Evolutionary conservation across 1,284 basidiomycete genomes (phyloP).

Genomic region (Ceratobasidium sp.): DNA sequence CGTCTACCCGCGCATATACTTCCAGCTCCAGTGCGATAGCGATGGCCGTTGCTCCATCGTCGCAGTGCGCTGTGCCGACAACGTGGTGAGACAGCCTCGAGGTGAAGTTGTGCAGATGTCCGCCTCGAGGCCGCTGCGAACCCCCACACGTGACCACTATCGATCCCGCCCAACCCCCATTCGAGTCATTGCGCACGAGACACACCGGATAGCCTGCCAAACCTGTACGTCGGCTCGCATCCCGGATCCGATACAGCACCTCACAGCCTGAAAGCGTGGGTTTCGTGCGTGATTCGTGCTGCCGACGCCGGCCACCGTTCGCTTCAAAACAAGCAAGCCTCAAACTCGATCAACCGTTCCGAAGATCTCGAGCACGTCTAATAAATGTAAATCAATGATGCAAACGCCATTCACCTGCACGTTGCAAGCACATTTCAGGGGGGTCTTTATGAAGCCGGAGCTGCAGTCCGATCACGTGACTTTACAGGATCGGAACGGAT

Average conservation of each 20-base stretch:
- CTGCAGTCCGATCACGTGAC: conserved; percentile 26
- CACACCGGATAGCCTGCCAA: background rate
- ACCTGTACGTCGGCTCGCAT: background rate
- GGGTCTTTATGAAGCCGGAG: background rate
- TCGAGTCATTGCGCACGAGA: conserved; percentile 27
- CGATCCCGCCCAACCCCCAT: conserved; percentile 10
- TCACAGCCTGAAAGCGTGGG: conserved; percentile 17
- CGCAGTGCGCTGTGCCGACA: conserved; percentile 31
- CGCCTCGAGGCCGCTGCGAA: conserved; percentile 35
- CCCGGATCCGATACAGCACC: conserved; percentile 6
- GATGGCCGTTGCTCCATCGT: conserved; percentile 6
- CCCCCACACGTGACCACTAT: conserved; percentile 19
- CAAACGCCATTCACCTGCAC: conserved; percentile 1
- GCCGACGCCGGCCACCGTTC: background rate
- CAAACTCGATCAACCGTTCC: conserved; percentile 16
- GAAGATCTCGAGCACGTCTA: conserved; percentile 9
- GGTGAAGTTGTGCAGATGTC: background rate
- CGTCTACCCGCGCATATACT: conserved; percentile 8
- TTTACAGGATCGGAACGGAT: conserved; percentile 31
- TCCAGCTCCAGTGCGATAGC: conserved; percentile 8
- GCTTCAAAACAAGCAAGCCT: conserved; percentile 7
- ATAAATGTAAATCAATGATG: conserved; percentile 32
- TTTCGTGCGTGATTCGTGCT: conserved; percentile 26
- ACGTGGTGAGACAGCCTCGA: conserved; percentile 6
- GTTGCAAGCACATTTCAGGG: conserved; percentile 17